Evolutionary conservation across 2,329 filamentous ascomycete species (phyloP), one percentile per base, ranked within the genome.

Genomic region (Fulvia fulva): DNA sequence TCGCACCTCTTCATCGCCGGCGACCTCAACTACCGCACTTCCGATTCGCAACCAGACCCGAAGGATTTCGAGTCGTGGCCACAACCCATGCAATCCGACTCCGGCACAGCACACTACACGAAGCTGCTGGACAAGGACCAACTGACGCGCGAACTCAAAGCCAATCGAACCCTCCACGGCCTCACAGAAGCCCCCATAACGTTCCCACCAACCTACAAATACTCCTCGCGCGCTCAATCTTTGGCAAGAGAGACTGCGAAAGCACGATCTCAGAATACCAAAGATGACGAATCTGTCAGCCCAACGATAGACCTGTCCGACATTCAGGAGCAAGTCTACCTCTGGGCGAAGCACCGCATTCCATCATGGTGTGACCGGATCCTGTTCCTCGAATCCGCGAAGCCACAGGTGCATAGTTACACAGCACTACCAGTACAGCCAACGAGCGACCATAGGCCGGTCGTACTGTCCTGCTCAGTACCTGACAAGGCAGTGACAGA

Each of bases 151-250:
- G 91, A 97, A 74, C 84, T 84, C 53, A 74, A 74, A 4, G 85
- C 86, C 0, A 85, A 86, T 0, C 82, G 86, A 16, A 90, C 89
- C 1, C 77, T 96, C 23, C 91, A 97, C 63, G 87, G 90, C 4
- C 78, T 99, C 32, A 76, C 78, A 9, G 94, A 99, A 75, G 83
- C 86, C 0, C 77, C 82, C 0, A 85, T 97, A 58, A 75, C 74
- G 3, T 99, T 97, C 68, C 88, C 91, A 1, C 94, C 94, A 0
- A 97, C 94, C 0, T 99, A 99, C 80, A 99, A 99, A 74, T 95
- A 94, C 72, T 80, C 81, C 32, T 73, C 81, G 1, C 68, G 75
- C 28, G 57, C 76, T 8, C 67, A 70, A 53, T 60, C 67, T 23
- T 49, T 65, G 1, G 68, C 65, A 4, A 73, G 1, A 70, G 66